Evolutionary conservation across 257 asterid species (phyloP).

Genomic region (Forsythia viridissima): DNA sequence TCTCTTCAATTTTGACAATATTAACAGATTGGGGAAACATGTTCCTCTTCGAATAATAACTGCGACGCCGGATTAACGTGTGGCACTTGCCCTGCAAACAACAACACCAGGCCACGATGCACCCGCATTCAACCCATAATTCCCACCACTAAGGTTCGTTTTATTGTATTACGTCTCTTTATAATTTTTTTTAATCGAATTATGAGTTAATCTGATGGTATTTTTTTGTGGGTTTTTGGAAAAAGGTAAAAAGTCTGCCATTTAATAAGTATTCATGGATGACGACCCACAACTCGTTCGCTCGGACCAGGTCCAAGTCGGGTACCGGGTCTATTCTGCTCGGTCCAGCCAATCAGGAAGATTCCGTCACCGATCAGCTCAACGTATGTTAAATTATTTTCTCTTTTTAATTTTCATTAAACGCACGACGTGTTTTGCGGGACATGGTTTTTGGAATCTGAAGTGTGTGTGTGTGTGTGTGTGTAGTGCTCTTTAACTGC

Average conservation of each 20-base stretch:
- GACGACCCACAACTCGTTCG: conserved; percentile 50
- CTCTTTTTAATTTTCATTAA: neutral
- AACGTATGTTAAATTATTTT: conserved; percentile 18
- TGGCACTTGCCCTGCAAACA: conserved; percentile 41
- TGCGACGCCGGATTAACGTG: conserved; percentile 51
- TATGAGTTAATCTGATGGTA: neutral
- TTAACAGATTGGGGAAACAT: conserved; percentile 53
- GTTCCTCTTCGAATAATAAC: conserved; percentile 35
- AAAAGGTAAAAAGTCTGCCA: conserved; percentile 40
- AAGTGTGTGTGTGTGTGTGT: neutral
- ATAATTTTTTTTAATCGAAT: neutral
- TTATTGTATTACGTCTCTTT: neutral
- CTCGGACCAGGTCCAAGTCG: conserved; percentile 37
- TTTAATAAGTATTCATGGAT: conserved; percentile 52
- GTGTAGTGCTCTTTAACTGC: neutral
- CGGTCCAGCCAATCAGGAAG: conserved; percentile 48
- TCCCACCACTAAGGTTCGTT: conserved; percentile 42
- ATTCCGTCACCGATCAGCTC: conserved; percentile 45
- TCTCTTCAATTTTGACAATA: neutral
- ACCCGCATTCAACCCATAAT: conserved; percentile 39
- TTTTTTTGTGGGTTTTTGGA: neutral
- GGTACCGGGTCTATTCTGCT: conserved; percentile 42
- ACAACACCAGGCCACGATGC: conserved; percentile 55
- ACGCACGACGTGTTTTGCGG: neutral
- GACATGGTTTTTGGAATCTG: neutral